These are phyloP conservation scores for Solanum infundibuliforme DNA, from an alignment of 257 asterid genomes.

Conservation along the genomic window DNA sequence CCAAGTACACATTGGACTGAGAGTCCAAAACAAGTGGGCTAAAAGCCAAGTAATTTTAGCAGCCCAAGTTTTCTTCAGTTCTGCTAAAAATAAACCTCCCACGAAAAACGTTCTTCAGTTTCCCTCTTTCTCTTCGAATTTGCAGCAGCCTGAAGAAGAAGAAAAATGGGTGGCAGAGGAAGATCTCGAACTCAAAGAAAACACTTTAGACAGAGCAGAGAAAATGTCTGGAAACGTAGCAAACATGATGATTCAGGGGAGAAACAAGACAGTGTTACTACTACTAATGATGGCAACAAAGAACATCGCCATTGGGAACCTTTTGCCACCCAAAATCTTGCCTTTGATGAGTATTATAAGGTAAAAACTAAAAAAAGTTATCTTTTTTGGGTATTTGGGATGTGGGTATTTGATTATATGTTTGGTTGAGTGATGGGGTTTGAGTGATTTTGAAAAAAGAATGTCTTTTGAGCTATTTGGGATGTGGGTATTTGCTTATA, in stretches of 20 bases:
- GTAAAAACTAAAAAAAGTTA: background rate
- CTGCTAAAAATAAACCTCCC: background rate
- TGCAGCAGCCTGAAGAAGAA: background rate
- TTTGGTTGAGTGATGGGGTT: background rate
- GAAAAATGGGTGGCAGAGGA: constrained; percentile 54
- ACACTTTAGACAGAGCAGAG: constrained; percentile 58
- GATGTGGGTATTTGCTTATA: background rate
- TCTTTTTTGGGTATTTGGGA: background rate
- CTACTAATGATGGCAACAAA: constrained; percentile 22
- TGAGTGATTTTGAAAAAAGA: background rate
- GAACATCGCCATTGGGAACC: constrained; percentile 40
- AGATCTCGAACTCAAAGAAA: constrained; percentile 74
- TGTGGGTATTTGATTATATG: background rate
- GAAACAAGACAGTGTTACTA: constrained; percentile 7
- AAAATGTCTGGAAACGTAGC: constrained; percentile 59
- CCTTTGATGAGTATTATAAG: constrained; percentile 44
- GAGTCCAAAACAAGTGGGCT: background rate
- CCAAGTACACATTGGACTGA: background rate
- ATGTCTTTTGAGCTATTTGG: background rate
- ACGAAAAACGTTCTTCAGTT: background rate
- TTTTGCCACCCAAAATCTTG: constrained; percentile 40
- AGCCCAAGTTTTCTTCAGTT: background rate
- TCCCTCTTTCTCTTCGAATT: background rate
- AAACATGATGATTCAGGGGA: constrained; percentile 18
- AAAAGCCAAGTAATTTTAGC: background rate